A percentile compares a stretch with the other conserved stretches of the same genome.
Conservation (phyloP, 495 filamentous ascomycete species). For the Penicillium longicatenatum region DNA sequence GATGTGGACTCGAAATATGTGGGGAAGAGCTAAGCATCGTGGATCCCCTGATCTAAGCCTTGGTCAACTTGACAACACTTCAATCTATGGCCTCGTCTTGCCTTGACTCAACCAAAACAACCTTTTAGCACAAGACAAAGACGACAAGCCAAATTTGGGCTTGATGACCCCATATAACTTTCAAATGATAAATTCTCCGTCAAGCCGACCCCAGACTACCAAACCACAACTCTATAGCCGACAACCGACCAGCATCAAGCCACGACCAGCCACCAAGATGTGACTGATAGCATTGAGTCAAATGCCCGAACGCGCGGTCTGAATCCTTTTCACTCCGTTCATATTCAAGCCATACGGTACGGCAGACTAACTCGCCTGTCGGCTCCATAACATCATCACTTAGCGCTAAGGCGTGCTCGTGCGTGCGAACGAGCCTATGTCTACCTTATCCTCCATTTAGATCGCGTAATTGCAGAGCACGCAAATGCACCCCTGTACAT, state of each 20-base stretch:
- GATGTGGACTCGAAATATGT: not conserved
- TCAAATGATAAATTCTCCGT: not conserved
- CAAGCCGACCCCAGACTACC: not conserved
- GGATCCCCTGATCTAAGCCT: not conserved
- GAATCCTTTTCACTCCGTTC: not conserved
- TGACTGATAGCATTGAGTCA: not conserved
- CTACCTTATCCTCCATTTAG: conserved; percentile 4
- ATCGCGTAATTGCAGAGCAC: conserved; percentile 17
- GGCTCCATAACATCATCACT: conserved; percentile 19
- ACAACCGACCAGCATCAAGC: conserved; percentile 4
- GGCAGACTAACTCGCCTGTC: conserved; percentile 14
- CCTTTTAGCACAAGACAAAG: not conserved
- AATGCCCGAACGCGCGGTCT: not conserved
- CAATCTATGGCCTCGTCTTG: not conserved
- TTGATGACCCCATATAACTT: conserved; percentile 6
- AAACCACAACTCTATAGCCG: not conserved
- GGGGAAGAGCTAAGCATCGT: conserved; percentile 7
- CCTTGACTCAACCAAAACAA: not conserved
- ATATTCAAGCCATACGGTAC: not conserved
- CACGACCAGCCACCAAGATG: not conserved
- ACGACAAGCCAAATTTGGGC: not conserved
- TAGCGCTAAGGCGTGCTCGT: conserved; percentile 19
- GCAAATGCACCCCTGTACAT: conserved; percentile 18
- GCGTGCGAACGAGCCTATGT: conserved; percentile 6
- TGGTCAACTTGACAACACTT: not conserved